Evolutionary conservation across 192 early-diverging fungal genomes (phyloP).

Genomic region (Entomortierella lignicola): DNA sequence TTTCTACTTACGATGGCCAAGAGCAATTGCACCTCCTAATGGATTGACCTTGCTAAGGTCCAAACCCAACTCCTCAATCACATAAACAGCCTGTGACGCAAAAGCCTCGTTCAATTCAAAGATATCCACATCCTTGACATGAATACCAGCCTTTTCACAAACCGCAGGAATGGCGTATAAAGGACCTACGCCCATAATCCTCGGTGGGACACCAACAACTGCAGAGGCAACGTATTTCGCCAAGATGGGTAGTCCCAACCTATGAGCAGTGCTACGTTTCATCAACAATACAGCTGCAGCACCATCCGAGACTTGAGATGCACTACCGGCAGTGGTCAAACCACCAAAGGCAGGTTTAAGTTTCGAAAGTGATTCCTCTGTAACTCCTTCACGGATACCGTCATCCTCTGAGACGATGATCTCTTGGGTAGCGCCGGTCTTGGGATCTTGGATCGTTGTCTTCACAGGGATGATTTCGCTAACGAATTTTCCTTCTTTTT

Average conservation of each 20-base stretch:
- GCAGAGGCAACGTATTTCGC: conserved; percentile 90
- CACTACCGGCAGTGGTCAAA: conserved; percentile 90
- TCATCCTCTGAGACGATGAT: conserved; percentile 88
- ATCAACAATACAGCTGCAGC: conserved; percentile 95
- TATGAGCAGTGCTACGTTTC: conserved; percentile 90
- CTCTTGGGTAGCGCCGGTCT: conserved; percentile 69
- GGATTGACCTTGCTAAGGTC: conserved; percentile 92
- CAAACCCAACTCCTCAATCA: conserved; percentile 87
- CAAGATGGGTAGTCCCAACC: conserved; percentile 82
- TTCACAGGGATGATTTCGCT: conserved; percentile 91
- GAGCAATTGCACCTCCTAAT: conserved; percentile 60
- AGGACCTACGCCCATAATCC: conserved; percentile 98
- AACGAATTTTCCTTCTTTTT: conserved; percentile 88
- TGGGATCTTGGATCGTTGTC: conserved; percentile 76
- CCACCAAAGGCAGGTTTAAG: conserved; percentile 91
- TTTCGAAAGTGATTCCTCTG: conserved; percentile 83
- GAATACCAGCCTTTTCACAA: conserved; percentile 81
- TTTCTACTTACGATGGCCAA: conserved; percentile 32
- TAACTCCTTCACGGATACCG: conserved; percentile 86
- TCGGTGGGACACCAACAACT: conserved; percentile 89
- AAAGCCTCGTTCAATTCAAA: conserved; percentile 98
- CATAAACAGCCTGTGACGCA: conserved; percentile 96
- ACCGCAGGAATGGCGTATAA: conserved; percentile 93
- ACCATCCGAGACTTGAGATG: conserved; percentile 99
- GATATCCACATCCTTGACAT: conserved; percentile 83